These are phyloP conservation scores for Euphorbia schlechtendalii DNA, from an alignment of 441 rosid genomes.

Conservation along the genomic window DNA sequence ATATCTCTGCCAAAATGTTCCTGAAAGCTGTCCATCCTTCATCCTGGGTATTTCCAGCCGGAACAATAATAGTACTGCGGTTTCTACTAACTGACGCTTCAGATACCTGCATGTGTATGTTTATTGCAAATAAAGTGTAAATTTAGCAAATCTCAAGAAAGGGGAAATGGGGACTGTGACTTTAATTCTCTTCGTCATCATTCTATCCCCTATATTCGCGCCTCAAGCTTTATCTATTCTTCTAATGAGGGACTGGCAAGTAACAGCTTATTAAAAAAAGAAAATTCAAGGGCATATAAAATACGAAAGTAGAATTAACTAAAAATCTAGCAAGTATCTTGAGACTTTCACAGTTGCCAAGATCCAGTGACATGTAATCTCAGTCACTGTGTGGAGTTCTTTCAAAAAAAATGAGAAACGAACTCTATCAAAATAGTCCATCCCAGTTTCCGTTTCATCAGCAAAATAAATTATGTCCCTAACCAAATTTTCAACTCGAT, in stretches of 20 bases:
- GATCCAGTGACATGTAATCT: neutral
- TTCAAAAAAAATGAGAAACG: too few relatives aligned
- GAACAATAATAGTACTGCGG: slow-evolving; percentile 91
- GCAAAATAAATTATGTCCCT: too few relatives aligned
- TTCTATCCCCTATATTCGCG: neutral
- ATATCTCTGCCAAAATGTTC: slow-evolving; percentile 81
- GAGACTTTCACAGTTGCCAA: neutral
- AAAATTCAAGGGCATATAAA: too few relatives aligned
- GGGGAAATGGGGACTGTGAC: too few relatives aligned
- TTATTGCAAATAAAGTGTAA: slow-evolving; percentile 8
- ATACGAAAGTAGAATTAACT: neutral
- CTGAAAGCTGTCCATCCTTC: slow-evolving; percentile 99
- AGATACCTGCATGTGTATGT: slow-evolving; percentile 52
- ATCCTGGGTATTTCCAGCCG: slow-evolving; percentile 77
- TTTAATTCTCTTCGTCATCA: too few relatives aligned
- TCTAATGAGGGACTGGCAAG: neutral
- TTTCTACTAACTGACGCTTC: slow-evolving; percentile 96
- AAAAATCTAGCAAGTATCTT: neutral
- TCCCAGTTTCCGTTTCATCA: too few relatives aligned
- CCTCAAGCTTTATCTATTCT: too few relatives aligned
- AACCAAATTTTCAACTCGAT: neutral
- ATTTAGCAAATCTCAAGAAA: slow-evolving; percentile 1
- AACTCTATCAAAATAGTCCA: too few relatives aligned
- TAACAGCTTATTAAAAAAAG: slow-evolving; percentile 4
- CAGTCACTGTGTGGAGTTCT: neutral